Percentiles rank a stretch among this genome's conserved stretches.
Conservation (phyloP, 2,329 filamentous ascomycete genomes). For the Penicillium fuscoglaucum region DNA sequence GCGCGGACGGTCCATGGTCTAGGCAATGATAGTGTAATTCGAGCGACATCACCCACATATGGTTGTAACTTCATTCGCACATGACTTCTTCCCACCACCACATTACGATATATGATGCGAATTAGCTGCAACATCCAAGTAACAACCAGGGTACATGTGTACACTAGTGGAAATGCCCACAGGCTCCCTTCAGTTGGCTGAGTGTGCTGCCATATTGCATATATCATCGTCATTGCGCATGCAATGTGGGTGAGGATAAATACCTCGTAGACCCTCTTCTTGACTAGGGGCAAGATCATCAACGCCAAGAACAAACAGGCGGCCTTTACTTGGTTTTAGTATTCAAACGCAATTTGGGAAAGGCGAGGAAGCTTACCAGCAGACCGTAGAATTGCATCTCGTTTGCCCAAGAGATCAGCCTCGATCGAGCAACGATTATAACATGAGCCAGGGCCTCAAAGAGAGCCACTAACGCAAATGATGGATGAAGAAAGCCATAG, state of each 20-base stretch:
- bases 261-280: constrained; percentile 21
- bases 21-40: constrained; percentile 11
- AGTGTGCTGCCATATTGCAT: constrained; percentile 16
- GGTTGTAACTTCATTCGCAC: neutral
- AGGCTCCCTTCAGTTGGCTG: neutral
- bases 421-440: constrained; percentile 7
- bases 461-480: constrained; percentile 11
- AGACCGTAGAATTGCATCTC: constrained; percentile 16
- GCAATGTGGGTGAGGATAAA: constrained; percentile 16
- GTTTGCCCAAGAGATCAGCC: constrained; percentile 7
- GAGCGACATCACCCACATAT: constrained; percentile 4
- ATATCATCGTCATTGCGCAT: constrained; percentile 14
- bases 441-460: constrained; percentile 17
- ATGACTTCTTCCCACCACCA: constrained; percentile 6
- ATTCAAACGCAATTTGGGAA: neutral
- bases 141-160: neutral
- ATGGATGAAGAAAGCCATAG: constrained; percentile 17
- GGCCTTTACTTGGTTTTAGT: neutral
- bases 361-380: constrained; percentile 8
- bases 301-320: constrained; percentile 17
- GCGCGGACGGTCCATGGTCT: constrained; percentile 7
- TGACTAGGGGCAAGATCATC: constrained; percentile 14
- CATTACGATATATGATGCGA: constrained; percentile 9
- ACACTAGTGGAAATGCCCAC: constrained; percentile 8
- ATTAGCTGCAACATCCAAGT: neutral